Percentiles rank a stretch among this genome's conserved stretches.
Evolutionary conservation across 2,329 filamentous ascomycete genomes (phyloP).

Genomic region (Teratosphaeriaceae sp.): DNA sequence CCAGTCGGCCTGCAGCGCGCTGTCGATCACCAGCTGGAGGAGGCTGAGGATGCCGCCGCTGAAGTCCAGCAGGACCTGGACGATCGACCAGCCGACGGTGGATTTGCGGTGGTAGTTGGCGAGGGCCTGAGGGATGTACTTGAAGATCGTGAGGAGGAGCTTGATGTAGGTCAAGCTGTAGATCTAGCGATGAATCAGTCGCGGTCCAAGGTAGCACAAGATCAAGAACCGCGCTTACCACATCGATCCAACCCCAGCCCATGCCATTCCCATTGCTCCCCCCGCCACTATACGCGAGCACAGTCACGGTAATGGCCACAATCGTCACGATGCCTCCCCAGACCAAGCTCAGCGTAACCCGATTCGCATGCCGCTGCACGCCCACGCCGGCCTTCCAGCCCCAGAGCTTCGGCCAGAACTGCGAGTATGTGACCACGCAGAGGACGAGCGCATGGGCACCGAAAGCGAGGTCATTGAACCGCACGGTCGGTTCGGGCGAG

Average conservation of each 20-base stretch:
- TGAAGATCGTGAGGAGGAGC: conserved; percentile 78
- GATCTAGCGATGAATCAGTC: conserved; percentile 35
- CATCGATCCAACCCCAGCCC: conserved; percentile 58
- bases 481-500: conserved; percentile 72
- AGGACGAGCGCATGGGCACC: conserved; percentile 72
- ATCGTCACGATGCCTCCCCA: conserved; percentile 59
- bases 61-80: conserved; percentile 76
- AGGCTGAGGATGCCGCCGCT: conserved; percentile 75
- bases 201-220: too few relatives aligned
- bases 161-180: conserved; percentile 81
- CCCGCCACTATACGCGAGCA: conserved; percentile 39
- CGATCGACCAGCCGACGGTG: conserved; percentile 66
- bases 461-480: conserved; percentile 85
- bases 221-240: too few relatives aligned
- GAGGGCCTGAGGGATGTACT: conserved; percentile 83
- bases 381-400: conserved; percentile 55
- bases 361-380: conserved; percentile 46
- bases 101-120: conserved; percentile 80
- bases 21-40: conserved; percentile 76
- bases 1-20: conserved; percentile 79
- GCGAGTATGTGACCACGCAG: conserved; percentile 65
- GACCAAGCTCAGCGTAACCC: conserved; percentile 62
- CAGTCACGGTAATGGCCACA: conserved; percentile 41
- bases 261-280: conserved; percentile 41
- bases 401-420: conserved; percentile 70